These are phyloP conservation scores for Stagonosporopsis tanaceti DNA, from an alignment of 2,329 filamentous ascomycete genomes.

Conservation along the genomic window DNA sequence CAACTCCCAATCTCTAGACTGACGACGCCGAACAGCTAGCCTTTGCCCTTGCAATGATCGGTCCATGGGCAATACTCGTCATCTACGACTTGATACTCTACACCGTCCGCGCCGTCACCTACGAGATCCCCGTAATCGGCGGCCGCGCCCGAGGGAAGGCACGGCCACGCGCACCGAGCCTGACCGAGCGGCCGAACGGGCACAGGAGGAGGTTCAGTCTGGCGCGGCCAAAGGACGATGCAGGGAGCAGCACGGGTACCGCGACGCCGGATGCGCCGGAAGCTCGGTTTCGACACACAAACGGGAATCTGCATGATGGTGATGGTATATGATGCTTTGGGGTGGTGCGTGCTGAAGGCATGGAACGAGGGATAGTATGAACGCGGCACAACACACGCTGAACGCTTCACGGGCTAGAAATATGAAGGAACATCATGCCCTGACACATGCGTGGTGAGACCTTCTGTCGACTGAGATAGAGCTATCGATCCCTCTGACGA, in stretches of 20 bases:
- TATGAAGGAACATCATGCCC: no score
- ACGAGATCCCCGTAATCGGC: conserved; percentile 67
- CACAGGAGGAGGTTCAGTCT: conserved; percentile 55
- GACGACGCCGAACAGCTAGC: neutral
- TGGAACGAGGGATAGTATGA: no score
- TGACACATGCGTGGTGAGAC: no score
- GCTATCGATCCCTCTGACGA: no score
- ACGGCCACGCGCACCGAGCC: conserved; percentile 67
- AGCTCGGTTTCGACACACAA: conserved; percentile 36
- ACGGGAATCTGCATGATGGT: conserved; percentile 22
- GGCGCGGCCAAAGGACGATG: conserved; percentile 36
- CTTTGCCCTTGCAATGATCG: conserved; percentile 63
- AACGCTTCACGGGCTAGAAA: no score
- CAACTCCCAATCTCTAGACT: neutral
- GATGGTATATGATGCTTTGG: neutral
- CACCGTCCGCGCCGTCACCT: conserved; percentile 63
- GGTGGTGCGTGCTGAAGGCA: no score
- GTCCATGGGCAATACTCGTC: conserved; percentile 68
- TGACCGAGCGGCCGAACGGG: conserved; percentile 65
- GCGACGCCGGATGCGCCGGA: conserved; percentile 32
- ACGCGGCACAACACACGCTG: no score
- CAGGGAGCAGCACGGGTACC: conserved; percentile 32
- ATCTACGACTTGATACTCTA: conserved; percentile 71
- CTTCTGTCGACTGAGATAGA: no score
- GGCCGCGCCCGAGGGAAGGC: conserved; percentile 67